Evolutionary conservation across 352 stramenopile species (phyloP), one percentile per base, ranked within the genome.

Genomic region (Sclerospora graminicola): DNA sequence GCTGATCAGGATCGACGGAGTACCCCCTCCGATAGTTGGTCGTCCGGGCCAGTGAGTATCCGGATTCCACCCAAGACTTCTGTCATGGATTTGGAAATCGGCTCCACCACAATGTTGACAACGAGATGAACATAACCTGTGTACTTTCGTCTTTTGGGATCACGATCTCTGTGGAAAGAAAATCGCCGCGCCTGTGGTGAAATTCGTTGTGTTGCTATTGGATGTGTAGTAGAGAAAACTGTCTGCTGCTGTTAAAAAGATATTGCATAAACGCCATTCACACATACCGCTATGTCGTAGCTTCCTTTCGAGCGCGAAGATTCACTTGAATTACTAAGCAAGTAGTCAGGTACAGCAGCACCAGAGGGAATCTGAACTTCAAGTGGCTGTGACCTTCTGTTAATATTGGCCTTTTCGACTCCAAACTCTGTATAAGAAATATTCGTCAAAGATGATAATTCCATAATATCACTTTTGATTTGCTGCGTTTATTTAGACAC

Each of bases 81-180:
- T n/a, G n/a, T n/a, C n/a, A n/a, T n/a, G n/a, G n/a, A n/a, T n/a
- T n/a, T n/a, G n/a, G n/a, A n/a, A n/a, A n/a, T n/a, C n/a, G n/a
- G n/a, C n/a, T n/a, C n/a, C n/a, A n/a, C n/a, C n/a, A n/a, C n/a
- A n/a, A 87, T 66, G 51, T 75, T 83, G 31, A 87, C 47, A 24
- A 81, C 68, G 24, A 87, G 46, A 47, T 85, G 74, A 27, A 66
- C 77, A 36, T 79, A 84, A 47, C 77, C 77, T 33, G 77, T 79
- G 63, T 87, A 89, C 52, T 87, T 87, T 51, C 67, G 71, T 23
- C n/a, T 48, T 86, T 85, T 11, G 66, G 56, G 46, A 89, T 68
- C 29, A 80, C 57, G 41, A 89, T 57, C 52, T 87, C 74, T 19
- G 76, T 37, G 2, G 69, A 83, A 8, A 65, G 21, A 89, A 83